Evolutionary conservation across 2,329 filamentous ascomycete genomes (phyloP).

Genomic region (Trichoderma pleuroti): DNA sequence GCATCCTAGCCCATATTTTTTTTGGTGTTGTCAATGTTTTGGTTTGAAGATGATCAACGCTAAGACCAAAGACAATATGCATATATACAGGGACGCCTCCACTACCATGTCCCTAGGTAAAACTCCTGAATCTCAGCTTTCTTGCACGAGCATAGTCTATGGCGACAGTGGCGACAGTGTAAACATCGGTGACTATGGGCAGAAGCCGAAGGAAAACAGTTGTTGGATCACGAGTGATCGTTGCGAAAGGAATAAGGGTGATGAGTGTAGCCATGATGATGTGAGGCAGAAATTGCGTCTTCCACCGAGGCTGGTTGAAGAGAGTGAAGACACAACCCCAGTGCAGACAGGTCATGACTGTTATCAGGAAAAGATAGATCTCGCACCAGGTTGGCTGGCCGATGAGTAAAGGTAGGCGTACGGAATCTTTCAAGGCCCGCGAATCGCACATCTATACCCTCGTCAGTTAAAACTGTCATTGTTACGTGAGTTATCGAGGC

Average conservation of each 20-base stretch:
- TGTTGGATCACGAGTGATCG: neutral
- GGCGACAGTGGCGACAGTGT: neutral
- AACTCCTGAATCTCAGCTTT: too few relatives aligned
- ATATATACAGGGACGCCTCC: too few relatives aligned
- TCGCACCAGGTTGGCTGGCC: neutral
- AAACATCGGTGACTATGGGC: neutral
- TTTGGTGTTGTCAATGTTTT: too few relatives aligned
- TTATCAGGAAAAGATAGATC: neutral
- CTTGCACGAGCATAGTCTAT: slow-evolving; percentile 38
- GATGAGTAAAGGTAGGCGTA: neutral
- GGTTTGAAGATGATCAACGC: too few relatives aligned
- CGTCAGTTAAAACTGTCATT: neutral
- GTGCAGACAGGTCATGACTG: neutral
- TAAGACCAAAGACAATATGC: too few relatives aligned
- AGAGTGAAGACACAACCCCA: neutral
- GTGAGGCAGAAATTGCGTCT: neutral
- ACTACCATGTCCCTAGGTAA: too few relatives aligned
- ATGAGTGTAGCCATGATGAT: neutral
- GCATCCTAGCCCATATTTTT: too few relatives aligned
- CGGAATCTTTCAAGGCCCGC: neutral
- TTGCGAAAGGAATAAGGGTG: neutral
- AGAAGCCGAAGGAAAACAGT: neutral
- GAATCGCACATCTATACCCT: neutral
- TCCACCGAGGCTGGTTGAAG: neutral
- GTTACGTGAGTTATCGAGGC: neutral